Conservation (phyloP, 805 yeast genomes). For the Candida ascalaphidarum region DNA sequence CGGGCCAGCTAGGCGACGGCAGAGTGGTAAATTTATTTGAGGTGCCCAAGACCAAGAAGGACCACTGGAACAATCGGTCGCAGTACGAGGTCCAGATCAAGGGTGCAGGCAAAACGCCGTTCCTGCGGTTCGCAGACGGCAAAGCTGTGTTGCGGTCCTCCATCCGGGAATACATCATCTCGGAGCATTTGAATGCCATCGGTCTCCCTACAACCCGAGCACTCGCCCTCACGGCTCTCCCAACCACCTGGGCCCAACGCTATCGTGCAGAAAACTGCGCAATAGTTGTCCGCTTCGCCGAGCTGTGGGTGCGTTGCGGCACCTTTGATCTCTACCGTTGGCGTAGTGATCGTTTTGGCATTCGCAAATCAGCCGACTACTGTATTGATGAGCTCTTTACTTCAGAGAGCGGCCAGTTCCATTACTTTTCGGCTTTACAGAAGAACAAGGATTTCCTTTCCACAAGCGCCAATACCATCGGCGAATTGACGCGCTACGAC, state of each 20-base stretch:
- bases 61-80: constrained; percentile 18
- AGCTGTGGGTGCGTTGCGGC: constrained; percentile 82
- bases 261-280: constrained; percentile 74
- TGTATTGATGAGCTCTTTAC: constrained; percentile 59
- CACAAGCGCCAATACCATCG: constrained; percentile 13
- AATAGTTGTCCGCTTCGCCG: constrained; percentile 74
- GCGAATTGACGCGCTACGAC: constrained; percentile 52
- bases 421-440: constrained; percentile 15
- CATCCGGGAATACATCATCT: constrained; percentile 77
- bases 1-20: constrained; percentile 97
- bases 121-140: constrained; percentile 93
- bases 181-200: constrained; percentile 72
- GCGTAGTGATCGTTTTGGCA: constrained; percentile 59
- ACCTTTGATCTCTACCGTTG: constrained; percentile 76
- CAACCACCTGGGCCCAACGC: constrained; percentile 71
- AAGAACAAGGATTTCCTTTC: constrained; percentile 12
- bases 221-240: constrained; percentile 60
- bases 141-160: constrained; percentile 87
- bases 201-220: constrained; percentile 88
- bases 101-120: constrained; percentile 91
- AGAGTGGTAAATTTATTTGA: constrained; percentile 80
- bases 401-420: constrained; percentile 17
- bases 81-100: constrained; percentile 71
- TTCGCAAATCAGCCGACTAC: constrained; percentile 60
- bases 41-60: constrained; percentile 29